Conservation (phyloP, 768 basidiomycete species). For the Candolleomyces aberdarensis region DNA sequence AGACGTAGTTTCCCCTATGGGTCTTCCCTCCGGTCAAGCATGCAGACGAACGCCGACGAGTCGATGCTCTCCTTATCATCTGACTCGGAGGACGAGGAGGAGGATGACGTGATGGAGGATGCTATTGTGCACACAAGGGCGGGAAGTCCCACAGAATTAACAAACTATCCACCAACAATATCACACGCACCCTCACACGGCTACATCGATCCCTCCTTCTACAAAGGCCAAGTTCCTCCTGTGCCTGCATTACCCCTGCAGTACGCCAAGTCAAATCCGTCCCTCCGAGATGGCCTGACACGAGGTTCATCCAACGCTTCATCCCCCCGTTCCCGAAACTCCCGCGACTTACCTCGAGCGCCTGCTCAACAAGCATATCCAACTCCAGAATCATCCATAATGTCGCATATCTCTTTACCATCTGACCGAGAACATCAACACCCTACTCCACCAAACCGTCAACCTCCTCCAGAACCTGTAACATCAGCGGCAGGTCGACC, state of each 20-base stretch:
- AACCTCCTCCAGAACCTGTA: background rate
- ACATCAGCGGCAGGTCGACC: background rate
- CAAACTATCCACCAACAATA: slow-evolving; percentile 37
- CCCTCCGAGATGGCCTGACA: slow-evolving; percentile 6
- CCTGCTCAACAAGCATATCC: background rate
- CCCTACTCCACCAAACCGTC: background rate
- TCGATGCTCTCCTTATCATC: slow-evolving; percentile 18
- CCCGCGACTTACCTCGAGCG: background rate
- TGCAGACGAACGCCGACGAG: slow-evolving; percentile 13
- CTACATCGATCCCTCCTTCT: slow-evolving; percentile 41
- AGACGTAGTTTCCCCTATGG: slow-evolving; percentile 19
- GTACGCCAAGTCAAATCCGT: slow-evolving; percentile 15
- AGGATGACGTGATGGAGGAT: slow-evolving; percentile 24
- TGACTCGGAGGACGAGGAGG: slow-evolving; percentile 29
- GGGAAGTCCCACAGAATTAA: slow-evolving; percentile 48
- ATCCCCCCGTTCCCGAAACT: background rate
- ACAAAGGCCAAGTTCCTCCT: slow-evolving; percentile 30
- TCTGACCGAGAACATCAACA: background rate
- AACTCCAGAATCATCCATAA: background rate
- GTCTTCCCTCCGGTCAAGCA: slow-evolving; percentile 10
- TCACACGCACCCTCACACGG: slow-evolving; percentile 43
- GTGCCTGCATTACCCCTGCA: slow-evolving; percentile 35
- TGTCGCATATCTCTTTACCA: background rate
- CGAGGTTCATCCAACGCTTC: slow-evolving; percentile 8
- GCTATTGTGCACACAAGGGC: slow-evolving; percentile 21